Conservation (phyloP, 805 yeast genomes). For the Zygoascus ofunaensis region DNA sequence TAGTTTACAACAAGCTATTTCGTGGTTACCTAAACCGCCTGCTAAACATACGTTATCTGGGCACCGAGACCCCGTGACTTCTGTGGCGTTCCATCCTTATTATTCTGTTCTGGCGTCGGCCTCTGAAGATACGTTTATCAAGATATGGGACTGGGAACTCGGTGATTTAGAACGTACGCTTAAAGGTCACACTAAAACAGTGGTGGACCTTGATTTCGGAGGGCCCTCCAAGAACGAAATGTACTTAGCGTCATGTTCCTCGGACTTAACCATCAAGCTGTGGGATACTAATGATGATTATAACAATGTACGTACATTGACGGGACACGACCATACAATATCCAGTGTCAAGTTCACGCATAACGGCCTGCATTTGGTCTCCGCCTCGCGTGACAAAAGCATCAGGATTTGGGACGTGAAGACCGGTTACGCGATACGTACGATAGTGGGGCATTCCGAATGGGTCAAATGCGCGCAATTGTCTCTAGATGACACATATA, state of each 20-base stretch:
- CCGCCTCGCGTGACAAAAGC: slow-evolving; percentile 87
- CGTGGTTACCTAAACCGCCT: slow-evolving; percentile 55
- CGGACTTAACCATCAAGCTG: slow-evolving; percentile 50
- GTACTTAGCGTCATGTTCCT: slow-evolving; percentile 40
- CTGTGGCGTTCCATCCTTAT: slow-evolving; percentile 66
- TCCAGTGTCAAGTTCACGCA: slow-evolving; percentile 51
- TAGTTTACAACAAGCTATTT: slow-evolving; percentile 22
- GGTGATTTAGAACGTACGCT: slow-evolving; percentile 53
- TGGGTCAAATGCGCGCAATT: slow-evolving; percentile 59
- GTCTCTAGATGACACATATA: slow-evolving; percentile 41
- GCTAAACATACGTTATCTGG: slow-evolving; percentile 38
- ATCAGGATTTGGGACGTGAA: slow-evolving; percentile 67
- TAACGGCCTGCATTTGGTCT: slow-evolving; percentile 41
- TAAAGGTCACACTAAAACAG: slow-evolving; percentile 67
- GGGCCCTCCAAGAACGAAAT: slow-evolving; percentile 23
- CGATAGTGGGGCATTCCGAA: slow-evolving; percentile 73
- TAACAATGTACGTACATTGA: slow-evolving; percentile 49
- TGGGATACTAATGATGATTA: slow-evolving; percentile 53
- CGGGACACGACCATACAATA: slow-evolving; percentile 85
- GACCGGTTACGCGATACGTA: slow-evolving; percentile 56
- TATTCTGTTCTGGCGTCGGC: slow-evolving; percentile 58
- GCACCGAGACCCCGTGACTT: slow-evolving; percentile 51
- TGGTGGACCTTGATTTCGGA: slow-evolving; percentile 53
- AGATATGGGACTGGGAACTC: slow-evolving; percentile 63
- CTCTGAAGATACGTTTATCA: slow-evolving; percentile 61